Evolutionary conservation across 768 basidiomycete species (phyloP).

Genomic region (Lactifluus rugatus): DNA sequence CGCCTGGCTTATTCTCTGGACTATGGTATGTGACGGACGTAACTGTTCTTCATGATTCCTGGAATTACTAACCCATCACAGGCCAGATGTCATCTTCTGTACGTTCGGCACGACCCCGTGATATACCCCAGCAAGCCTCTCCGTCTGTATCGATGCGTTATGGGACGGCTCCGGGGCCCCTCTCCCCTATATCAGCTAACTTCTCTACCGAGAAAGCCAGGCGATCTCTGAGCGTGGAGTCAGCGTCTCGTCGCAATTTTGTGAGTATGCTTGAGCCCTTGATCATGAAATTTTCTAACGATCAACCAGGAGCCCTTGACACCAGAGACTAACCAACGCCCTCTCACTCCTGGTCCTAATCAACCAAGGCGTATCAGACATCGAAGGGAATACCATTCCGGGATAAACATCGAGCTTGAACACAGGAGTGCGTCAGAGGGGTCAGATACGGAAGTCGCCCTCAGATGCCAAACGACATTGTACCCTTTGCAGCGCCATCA

Average conservation of each 20-base stretch:
- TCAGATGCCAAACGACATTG: neutral
- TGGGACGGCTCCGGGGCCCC: conserved; percentile 14
- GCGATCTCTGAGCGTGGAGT: conserved; percentile 17
- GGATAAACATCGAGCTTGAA: conserved; percentile 4
- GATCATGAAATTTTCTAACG: neutral
- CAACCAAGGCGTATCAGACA: conserved; percentile 18
- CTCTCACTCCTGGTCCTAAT: conserved; percentile 34
- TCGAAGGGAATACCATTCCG: conserved; percentile 26
- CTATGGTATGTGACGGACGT: conserved; percentile 18
- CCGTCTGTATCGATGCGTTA: conserved; percentile 1
- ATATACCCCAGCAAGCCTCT: neutral
- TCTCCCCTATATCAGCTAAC: conserved; percentile 16
- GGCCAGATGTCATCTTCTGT: conserved; percentile 13
- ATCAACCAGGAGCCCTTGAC: conserved; percentile 35
- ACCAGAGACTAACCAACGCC: conserved; percentile 34
- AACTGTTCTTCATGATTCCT: conserved; percentile 4
- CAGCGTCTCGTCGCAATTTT: conserved; percentile 20
- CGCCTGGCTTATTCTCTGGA: conserved; percentile 30
- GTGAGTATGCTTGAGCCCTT: conserved; percentile 24
- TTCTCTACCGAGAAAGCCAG: conserved; percentile 9
- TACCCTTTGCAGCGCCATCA: conserved; percentile 22
- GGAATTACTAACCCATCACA: conserved; percentile 8
- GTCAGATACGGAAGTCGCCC: conserved; percentile 1
- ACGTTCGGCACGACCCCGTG: neutral
- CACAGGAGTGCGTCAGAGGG: neutral